phyloP scores from a whole-genome alignment of 1,284 basidiomycete genomes.

The Sanghuangporus baumii region DNA sequence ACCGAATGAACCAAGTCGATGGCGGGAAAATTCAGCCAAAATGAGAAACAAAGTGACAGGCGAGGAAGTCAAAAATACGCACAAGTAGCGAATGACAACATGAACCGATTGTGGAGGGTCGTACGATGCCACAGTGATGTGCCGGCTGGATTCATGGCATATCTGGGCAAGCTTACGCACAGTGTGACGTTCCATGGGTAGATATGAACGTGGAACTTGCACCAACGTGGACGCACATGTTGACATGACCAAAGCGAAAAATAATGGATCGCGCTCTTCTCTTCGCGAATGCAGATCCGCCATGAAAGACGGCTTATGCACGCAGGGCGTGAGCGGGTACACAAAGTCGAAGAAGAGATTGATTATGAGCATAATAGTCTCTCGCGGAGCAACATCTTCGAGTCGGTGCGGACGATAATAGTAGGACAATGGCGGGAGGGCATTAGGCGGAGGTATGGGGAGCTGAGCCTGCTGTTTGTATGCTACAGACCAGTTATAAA shows the following conservation, averaged over 20 bases:
- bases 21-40: conserved; percentile 12
- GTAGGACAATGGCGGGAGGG: conserved; percentile 62
- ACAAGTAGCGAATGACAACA: conserved; percentile 81
- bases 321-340: conserved; percentile 77
- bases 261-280: conserved; percentile 80
- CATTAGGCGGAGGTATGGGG: conserved; percentile 42
- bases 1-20: neutral
- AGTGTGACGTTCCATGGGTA: conserved; percentile 73
- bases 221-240: conserved; percentile 79
- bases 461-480: conserved; percentile 57
- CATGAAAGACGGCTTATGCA: conserved; percentile 83
- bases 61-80: conserved; percentile 28
- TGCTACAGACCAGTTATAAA: conserved; percentile 55
- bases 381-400: conserved; percentile 70
- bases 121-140: conserved; percentile 72
- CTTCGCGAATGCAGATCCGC: conserved; percentile 69
- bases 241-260: conserved; percentile 82
- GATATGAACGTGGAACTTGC: conserved; percentile 73
- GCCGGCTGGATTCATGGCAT: conserved; percentile 74
- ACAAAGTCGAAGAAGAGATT: conserved; percentile 86
- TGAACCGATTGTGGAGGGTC: conserved; percentile 79
- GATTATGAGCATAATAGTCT: conserved; percentile 74
- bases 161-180: conserved; percentile 74
- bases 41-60: neutral
- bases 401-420: conserved; percentile 65